Conservation (phyloP, 192 early-diverging fungal species). For the Linnemannia zychae region DNA sequence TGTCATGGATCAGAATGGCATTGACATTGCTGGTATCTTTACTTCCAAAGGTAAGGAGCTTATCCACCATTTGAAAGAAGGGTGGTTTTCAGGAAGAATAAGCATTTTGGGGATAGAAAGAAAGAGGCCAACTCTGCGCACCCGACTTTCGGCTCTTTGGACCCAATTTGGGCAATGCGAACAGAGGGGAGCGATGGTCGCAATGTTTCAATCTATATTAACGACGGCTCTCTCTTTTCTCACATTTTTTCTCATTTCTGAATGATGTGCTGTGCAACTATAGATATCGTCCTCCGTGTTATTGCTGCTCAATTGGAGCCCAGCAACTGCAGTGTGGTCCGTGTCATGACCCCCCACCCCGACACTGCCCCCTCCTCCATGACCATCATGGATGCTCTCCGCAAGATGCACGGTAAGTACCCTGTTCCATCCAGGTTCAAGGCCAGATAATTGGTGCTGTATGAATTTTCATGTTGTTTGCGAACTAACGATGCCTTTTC, state of each 20-base stretch:
- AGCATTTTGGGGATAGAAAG: background rate
- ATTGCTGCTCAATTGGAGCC: conserved; percentile 92
- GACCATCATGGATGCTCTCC: conserved; percentile 85
- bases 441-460: no score
- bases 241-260: background rate
- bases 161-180: conserved; percentile 3
- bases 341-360: conserved; percentile 97
- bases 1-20: conserved; percentile 75
- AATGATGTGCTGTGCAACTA: conserved; percentile 13
- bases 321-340: conserved; percentile 90
- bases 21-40: conserved; percentile 89
- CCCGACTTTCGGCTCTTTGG: background rate
- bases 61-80: no score
- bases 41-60: conserved; percentile 74
- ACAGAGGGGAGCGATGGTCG: background rate
- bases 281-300: conserved; percentile 90
- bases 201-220: conserved; percentile 2
- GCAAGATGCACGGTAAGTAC: conserved; percentile 82
- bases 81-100: background rate
- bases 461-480: no score
- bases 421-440: conserved; percentile 4
- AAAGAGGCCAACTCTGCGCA: background rate
- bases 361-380: conserved; percentile 80
- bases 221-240: conserved; percentile 10
- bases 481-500: no score